Evolutionary conservation across 169 alveolate species (phyloP).

Genomic region (Cryptosporidium viatorum): DNA sequence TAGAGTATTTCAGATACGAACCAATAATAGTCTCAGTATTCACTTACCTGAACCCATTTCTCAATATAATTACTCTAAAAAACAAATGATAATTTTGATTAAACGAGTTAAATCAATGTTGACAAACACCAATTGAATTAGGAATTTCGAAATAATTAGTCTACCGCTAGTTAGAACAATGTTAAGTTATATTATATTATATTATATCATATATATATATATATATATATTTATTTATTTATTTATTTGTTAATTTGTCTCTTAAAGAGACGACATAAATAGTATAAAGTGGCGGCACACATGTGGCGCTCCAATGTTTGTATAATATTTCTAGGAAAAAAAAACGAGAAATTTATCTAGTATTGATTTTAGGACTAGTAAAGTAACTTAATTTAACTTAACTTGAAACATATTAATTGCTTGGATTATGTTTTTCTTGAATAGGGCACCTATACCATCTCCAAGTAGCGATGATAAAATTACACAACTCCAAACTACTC

Average conservation of each 20-base stretch:
- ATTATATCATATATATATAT: no score
- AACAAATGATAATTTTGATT: neutral
- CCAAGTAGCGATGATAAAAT: conserved; percentile 42
- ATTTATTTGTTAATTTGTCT: conserved; percentile 24
- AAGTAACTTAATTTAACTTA: neutral
- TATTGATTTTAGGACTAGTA: neutral
- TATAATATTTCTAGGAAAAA: neutral
- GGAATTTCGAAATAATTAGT: neutral
- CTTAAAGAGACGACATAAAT: conserved; percentile 45
- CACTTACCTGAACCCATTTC: conserved; percentile 75
- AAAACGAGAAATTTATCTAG: neutral
- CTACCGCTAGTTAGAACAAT: conserved; percentile 28
- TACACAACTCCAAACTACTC: conserved; percentile 52
- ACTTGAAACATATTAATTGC: neutral
- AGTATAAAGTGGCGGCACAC: neutral
- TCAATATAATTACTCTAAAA: neutral
- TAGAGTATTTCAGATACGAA: neutral
- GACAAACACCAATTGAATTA: neutral
- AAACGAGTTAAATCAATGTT: neutral
- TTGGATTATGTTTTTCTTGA: conserved; percentile 5
- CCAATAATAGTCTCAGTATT: neutral
- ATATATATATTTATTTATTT: neutral
- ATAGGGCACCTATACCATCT: conserved; percentile 58
- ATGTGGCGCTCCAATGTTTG: neutral
- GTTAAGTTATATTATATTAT: no score